Evolutionary conservation across 106 monocot genomes (phyloP).

Genomic region (Gastrodia elata): DNA sequence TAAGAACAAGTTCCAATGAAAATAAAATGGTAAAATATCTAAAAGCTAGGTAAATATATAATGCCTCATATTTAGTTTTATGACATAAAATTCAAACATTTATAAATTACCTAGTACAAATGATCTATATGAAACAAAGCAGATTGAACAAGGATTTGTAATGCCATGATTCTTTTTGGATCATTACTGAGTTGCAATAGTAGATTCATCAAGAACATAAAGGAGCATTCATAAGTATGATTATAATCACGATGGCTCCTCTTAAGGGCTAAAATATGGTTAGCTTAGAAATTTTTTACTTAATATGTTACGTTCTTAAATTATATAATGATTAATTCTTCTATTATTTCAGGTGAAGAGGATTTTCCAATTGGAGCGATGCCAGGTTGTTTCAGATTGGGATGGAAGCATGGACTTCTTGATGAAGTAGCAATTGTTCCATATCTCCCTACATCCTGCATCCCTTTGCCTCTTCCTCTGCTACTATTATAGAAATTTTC

Average conservation of each 20-base stretch:
- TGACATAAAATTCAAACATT: background rate
- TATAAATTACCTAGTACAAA: background rate
- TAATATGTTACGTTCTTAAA: background rate
- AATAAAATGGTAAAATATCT: background rate
- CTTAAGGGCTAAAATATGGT: background rate
- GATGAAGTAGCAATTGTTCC: slow-evolving; percentile 57
- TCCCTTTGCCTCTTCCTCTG: background rate
- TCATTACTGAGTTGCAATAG: background rate
- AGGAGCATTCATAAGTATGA: background rate
- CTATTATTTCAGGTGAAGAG: slow-evolving; percentile 56
- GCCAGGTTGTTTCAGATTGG: slow-evolving; percentile 94
- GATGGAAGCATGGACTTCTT: slow-evolving; percentile 94
- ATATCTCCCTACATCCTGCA: background rate
- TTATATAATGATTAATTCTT: background rate
- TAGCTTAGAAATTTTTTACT: background rate
- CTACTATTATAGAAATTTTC: background rate
- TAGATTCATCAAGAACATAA: background rate
- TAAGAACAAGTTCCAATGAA: background rate
- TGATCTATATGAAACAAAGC: background rate
- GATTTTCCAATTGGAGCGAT: slow-evolving; percentile 95
- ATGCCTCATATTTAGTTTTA: background rate
- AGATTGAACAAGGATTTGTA: background rate
- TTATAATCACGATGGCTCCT: background rate
- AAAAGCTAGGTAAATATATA: background rate
- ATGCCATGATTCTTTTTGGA: background rate